Conservation (phyloP, 768 basidiomycete species). For the Podaxis carcinomalis region DNA sequence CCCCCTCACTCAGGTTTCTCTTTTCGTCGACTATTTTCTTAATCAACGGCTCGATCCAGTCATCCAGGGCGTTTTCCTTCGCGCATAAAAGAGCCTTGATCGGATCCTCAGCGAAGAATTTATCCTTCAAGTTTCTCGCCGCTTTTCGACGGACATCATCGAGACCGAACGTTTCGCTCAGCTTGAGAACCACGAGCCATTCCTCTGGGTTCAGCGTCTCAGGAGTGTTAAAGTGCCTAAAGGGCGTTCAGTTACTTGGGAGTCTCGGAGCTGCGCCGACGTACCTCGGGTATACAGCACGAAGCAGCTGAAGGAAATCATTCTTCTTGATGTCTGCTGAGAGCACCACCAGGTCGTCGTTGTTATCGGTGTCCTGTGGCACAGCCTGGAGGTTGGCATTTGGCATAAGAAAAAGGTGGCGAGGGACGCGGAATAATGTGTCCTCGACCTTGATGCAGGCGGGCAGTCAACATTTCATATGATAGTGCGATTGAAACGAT, state of each 20-base stretch:
- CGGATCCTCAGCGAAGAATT: conserved; percentile 7
- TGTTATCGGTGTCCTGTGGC: conserved; percentile 1
- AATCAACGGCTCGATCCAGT: conserved; percentile 5
- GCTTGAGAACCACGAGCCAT: conserved; percentile 1
- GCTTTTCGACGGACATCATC: conserved; percentile 3
- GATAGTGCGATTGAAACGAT: neutral
- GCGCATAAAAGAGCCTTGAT: conserved; percentile 5
- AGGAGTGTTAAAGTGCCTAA: conserved; percentile 5
- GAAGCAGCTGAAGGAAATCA: conserved; percentile 7
- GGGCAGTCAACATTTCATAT: neutral
- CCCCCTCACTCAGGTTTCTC: neutral
- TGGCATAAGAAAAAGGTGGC: conserved; percentile 6
- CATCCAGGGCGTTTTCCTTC: neutral
- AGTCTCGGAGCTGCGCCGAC: neutral
- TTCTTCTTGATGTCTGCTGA: conserved; percentile 3
- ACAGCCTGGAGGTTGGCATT: conserved; percentile 7
- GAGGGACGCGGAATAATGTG: conserved; percentile 7
- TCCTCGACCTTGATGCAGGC: neutral
- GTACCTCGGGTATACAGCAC: conserved; percentile 8
- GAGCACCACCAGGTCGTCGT: conserved; percentile 8
- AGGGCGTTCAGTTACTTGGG: neutral
- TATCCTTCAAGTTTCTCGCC: conserved; percentile 1
- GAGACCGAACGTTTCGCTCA: neutral
- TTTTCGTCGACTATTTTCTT: neutral
- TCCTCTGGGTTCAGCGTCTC: neutral